These are phyloP conservation scores for Diplodia intermedia DNA, from an alignment of 2,329 filamentous ascomycete species.

Conservation along the genomic window DNA sequence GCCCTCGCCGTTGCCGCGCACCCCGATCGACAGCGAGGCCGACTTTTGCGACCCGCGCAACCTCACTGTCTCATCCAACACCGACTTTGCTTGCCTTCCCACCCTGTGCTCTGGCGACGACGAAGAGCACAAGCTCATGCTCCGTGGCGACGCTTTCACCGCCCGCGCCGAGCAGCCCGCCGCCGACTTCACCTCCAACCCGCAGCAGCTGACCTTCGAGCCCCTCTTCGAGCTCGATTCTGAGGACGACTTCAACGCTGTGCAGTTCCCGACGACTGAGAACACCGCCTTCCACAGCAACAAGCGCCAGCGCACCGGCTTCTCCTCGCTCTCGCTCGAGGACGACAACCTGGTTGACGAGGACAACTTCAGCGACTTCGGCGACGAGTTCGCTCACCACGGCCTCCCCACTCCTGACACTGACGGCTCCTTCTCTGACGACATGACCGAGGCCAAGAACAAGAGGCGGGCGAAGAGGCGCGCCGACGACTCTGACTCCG, in stretches of 20 bases:
- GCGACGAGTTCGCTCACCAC: constrained; percentile 69
- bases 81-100: constrained; percentile 71
- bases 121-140: constrained; percentile 63
- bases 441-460: constrained; percentile 39
- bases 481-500: constrained; percentile 45
- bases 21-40: constrained; percentile 73
- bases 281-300: constrained; percentile 66
- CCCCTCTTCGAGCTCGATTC: constrained; percentile 89
- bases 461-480: constrained; percentile 42
- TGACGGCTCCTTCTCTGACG: constrained; percentile 49
- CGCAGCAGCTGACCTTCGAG: constrained; percentile 75
- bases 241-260: constrained; percentile 85
- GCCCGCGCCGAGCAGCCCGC: constrained; percentile 46
- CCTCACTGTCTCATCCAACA: constrained; percentile 71
- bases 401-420: constrained; percentile 69
- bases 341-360: constrained; percentile 80
- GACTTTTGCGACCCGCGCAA: constrained; percentile 93
- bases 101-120: constrained; percentile 68
- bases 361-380: constrained; percentile 77
- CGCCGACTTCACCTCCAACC: constrained; percentile 58
- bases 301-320: constrained; percentile 76
- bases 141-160: constrained; percentile 53
- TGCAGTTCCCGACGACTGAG: constrained; percentile 68
- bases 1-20: constrained; percentile 77
- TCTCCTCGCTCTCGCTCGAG: constrained; percentile 67